phyloP scores from a whole-genome alignment of 345 rosid species.

The Firmiana major region DNA sequence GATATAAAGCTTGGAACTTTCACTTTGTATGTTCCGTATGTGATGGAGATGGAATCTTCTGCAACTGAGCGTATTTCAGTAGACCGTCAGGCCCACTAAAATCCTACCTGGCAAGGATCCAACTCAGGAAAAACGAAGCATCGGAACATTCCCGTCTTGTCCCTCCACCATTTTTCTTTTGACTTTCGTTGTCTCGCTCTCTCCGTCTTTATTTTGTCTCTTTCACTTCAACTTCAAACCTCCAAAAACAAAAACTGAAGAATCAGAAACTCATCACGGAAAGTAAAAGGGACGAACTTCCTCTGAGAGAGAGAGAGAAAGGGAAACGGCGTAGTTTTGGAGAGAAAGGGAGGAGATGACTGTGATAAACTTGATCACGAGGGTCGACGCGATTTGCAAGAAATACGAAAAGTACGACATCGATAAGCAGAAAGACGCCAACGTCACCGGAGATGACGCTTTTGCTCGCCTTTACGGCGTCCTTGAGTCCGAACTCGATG shows the following conservation, averaged over 20 bases:
- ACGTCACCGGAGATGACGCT: slow-evolving; percentile 58
- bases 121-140: too few relatives aligned
- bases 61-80: background rate
- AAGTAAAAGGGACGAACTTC: background rate
- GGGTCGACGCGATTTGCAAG: slow-evolving; percentile 61
- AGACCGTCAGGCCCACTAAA: background rate
- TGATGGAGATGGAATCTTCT: background rate
- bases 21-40: background rate
- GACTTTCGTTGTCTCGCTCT: background rate
- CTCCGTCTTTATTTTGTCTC: too few relatives aligned
- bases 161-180: background rate
- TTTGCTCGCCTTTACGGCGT: slow-evolving; percentile 55
- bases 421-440: slow-evolving; percentile 51
- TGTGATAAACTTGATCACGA: slow-evolving; percentile 52
- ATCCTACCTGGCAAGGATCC: slow-evolving; percentile 19
- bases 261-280: background rate
- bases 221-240: background rate
- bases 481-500: slow-evolving; percentile 44
- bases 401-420: slow-evolving; percentile 66
- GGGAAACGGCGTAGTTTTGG: too few relatives aligned
- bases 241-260: background rate
- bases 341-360: slow-evolving; percentile 27
- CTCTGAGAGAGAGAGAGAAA: too few relatives aligned
- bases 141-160: background rate
- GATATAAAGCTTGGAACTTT: background rate